Base-by-base conservation (phyloP, 768 basidiomycete species). In the Suillus plorans region DNA sequence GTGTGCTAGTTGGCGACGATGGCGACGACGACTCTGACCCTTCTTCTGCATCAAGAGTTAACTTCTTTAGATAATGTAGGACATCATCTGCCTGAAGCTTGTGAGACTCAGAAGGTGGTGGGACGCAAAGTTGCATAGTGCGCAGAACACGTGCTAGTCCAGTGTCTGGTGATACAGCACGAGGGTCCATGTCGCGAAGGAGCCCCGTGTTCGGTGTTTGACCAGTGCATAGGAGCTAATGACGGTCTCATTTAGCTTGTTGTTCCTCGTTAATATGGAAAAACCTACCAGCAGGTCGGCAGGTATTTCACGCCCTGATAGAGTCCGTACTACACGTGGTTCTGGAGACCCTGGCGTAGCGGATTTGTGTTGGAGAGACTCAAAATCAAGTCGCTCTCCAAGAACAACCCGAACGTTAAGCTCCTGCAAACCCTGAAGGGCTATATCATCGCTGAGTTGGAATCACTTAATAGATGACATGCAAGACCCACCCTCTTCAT, bases 221-320 rank as follows among this genome's bases (percentile, higher is more conserved):
- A 9, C 88, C 88, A 0, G 86, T 88, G 67, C 87, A 88, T 1
- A 87, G 75, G 12, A 88, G 80, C 86, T 86, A 47, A 52, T 22
- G 50, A 50, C 1, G 18, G 18, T 36, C 42, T 44, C 37, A 34
- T 16, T 67, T 37, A 36, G 45, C 9, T 50, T 18, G 42, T 4
- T 50, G 25, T 28, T 25, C 36, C 14, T 61, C 49, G 41, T n/a
- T n/a, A 31, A 64, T n/a, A 10, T 28, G 36, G 39, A 56, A 39
- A 28, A 66, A 31, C 31, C 31, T 65, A 87, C 86, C 25, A 88
- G 70, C 4, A 87, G 73, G 68, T 88, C 85, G 0, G 84, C 86
- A 20, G 75, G 73, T 31, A 89, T 80, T 62, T 82, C 80, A 37
- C 81, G 74, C 2, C 87, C 87, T 37, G 78, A 81, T 18, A 78